phyloP scores from a whole-genome alignment of 768 basidiomycete genomes.

The Leccinum broughii region DNA sequence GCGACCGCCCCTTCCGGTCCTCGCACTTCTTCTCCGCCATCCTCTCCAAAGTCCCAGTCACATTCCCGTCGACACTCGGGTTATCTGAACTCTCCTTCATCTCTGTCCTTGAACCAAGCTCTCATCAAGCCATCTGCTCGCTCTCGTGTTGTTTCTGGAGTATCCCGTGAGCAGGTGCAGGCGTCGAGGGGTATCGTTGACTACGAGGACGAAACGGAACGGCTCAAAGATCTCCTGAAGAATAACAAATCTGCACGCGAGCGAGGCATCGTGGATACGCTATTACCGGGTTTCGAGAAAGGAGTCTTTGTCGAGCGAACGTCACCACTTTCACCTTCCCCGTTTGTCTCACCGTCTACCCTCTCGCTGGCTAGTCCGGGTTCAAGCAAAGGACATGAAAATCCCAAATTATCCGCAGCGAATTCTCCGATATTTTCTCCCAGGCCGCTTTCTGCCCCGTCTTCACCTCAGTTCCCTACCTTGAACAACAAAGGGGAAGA shows the following conservation, averaged over 20 bases:
- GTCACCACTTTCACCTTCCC: slow-evolving; percentile 15
- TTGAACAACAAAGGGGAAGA: slow-evolving; percentile 18
- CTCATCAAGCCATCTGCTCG: slow-evolving; percentile 58
- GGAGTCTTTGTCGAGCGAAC: slow-evolving; percentile 24
- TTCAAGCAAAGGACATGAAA: slow-evolving; percentile 26
- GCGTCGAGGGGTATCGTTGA: slow-evolving; percentile 80
- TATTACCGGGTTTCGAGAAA: slow-evolving; percentile 34
- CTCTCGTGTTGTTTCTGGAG: slow-evolving; percentile 67
- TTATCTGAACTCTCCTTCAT: slow-evolving; percentile 37
- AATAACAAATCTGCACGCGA: slow-evolving; percentile 39
- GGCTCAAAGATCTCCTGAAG: slow-evolving; percentile 72
- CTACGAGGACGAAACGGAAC: slow-evolving; percentile 77
- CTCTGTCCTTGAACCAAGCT: slow-evolving; percentile 35
- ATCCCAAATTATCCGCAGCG: slow-evolving; percentile 47
- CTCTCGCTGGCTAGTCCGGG: slow-evolving; percentile 16
- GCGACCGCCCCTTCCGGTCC: slow-evolving; percentile 9
- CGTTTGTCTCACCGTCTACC: slow-evolving; percentile 5
- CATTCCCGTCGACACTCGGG: slow-evolving; percentile 31
- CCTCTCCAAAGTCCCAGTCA: slow-evolving; percentile 21
- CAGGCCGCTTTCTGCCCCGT: slow-evolving; percentile 37
- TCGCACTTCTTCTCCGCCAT: slow-evolving; percentile 19
- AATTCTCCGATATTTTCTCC: slow-evolving; percentile 46
- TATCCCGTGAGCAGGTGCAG: slow-evolving; percentile 69
- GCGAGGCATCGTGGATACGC: slow-evolving; percentile 33
- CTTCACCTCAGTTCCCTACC: slow-evolving; percentile 30